Evolutionary conservation across 768 basidiomycete species (phyloP), one percentile per base, ranked within the genome.

Genomic region (Podaxis pistillaris): DNA sequence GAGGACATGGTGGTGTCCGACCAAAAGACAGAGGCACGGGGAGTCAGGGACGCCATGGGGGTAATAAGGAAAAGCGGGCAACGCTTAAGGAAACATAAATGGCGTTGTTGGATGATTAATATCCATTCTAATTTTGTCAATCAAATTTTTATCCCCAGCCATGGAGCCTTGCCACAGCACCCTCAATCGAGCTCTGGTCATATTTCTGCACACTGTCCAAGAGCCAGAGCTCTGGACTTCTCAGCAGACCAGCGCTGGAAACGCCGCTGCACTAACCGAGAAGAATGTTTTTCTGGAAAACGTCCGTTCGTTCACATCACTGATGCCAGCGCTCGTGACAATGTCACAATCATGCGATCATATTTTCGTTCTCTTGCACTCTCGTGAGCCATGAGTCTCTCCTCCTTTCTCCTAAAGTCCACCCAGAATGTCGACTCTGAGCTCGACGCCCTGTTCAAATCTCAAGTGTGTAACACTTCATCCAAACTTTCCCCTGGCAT

Each of bases 381-480:
- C n/a, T 13, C 26, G 28, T 51, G 33, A 19, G 6, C 44, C 49
- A 87, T 88, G 86, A 85, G 82, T 69, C 80, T 88, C 24, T 76
- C 86, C 19, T 81, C 84, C 1, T 72, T 88, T 51, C 78, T 89
- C 0, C 71, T 87, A 17, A 74, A 79, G 36, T 71, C 73, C 11
- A 77, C 76, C 54, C 70, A 70, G 5, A 57, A 58, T 1, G 74
- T 87, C 37, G 89, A 91, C 68, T 73, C 73, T 3, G 88, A 88
- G 51, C 78, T 92, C 8, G 87, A 90, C 67, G 78, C 80, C 26
- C 67, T 92, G 30, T 90, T 92, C 69, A 79, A 79, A 33, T 69
- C 80, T 40, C 80, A 81, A 64, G 87, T 86, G 64, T 65, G 83
- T 71, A 58, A 56, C 50, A 60, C 67, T 33, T 9, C 49, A 64